Percentiles rank a stretch among this genome's conserved stretches.
These are phyloP conservation scores for Schizopora paradoxa DNA, from an alignment of 1,284 basidiomycete species.

Conservation along the genomic window DNA sequence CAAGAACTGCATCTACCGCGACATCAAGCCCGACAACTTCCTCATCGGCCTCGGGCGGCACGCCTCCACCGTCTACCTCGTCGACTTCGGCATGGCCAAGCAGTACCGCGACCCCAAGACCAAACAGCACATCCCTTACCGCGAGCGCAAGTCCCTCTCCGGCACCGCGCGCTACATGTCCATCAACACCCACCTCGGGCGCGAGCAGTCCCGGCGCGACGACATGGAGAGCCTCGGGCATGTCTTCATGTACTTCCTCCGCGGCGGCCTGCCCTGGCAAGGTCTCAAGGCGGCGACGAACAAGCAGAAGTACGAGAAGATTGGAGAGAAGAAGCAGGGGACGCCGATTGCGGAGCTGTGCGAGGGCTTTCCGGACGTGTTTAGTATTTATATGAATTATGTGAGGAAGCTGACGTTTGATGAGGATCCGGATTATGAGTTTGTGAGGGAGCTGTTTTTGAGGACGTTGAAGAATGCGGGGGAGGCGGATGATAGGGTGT, in stretches of 20 bases:
- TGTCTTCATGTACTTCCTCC: constrained; percentile 98
- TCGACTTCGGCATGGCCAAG: constrained; percentile 99
- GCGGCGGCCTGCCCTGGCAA: constrained; percentile 93
- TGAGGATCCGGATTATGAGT: constrained; percentile 96
- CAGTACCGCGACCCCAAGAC: constrained; percentile 99
- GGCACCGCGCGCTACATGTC: constrained; percentile 99
- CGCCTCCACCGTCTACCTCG: constrained; percentile 88
- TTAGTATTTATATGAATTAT: constrained; percentile 96
- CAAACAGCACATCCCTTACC: constrained; percentile 95
- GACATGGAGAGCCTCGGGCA: constrained; percentile 93
- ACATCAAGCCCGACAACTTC: constrained; percentile 99
- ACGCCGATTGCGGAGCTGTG: constrained; percentile 91
- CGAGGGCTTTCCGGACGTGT: constrained; percentile 94
- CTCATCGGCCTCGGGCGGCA: constrained; percentile 93
- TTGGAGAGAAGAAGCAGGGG: constrained; percentile 96
- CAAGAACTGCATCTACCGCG: constrained; percentile 97
- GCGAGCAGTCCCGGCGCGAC: constrained; percentile 81
- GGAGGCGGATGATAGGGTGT: constrained; percentile 89
- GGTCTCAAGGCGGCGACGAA: constrained; percentile 93
- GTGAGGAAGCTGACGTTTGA: constrained; percentile 94
- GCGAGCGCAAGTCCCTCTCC: constrained; percentile 96
- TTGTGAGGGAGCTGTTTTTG: constrained; percentile 89
- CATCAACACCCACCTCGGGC: constrained; percentile 96
- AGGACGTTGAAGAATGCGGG: constrained; percentile 88
- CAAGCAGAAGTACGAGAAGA: constrained; percentile 98